These are phyloP conservation scores for Sorghum bicolor DNA, from an alignment of 176 grass and related monocot species.

Conservation along the genomic window Sorghum_bicolor_NCBIv3 NC_012870.2:76654001-76654500, in stretches of 20 bases:
- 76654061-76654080: too few species aligned
- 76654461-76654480: neutral
- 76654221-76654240: neutral
- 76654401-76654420: neutral
- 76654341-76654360: neutral
- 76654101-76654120: neutral
- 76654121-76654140: neutral
- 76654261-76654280: too few species aligned
- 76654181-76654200: neutral
- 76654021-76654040: too few species aligned
- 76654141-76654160: neutral
- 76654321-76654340: neutral
- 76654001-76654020: too few species aligned
- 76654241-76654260: too few species aligned
- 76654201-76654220: neutral
- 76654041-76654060: too few species aligned
- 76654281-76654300: too few species aligned
- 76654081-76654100: too few species aligned
- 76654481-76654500: neutral
- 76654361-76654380: neutral
- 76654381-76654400: neutral
- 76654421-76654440: neutral
- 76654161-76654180: neutral
- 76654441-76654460: constrained; percentile 9
- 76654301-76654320: neutral